Percentiles rank a stretch among this genome's conserved stretches.
phyloP scores from a whole-genome alignment of 192 early-diverging fungal genomes.

The Linderina pennispora region DNA sequence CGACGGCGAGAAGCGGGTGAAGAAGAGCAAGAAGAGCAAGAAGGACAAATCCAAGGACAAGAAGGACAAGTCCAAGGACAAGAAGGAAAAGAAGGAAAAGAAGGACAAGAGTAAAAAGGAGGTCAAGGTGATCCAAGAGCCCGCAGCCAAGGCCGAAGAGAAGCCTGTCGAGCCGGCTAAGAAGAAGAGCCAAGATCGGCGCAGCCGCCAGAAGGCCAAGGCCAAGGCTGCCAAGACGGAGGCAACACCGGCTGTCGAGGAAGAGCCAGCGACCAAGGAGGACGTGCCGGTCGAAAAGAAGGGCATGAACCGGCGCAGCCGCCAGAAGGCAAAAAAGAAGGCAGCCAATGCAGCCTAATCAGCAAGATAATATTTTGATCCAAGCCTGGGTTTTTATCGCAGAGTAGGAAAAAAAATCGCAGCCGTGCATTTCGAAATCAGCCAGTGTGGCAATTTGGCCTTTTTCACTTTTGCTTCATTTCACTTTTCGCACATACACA shows the following conservation, averaged over 20 bases:
- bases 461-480: too few species aligned
- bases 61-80: slow-evolving; percentile 23
- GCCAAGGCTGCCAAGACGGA: not conserved
- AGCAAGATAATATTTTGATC: not conserved
- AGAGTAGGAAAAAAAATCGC: too few species aligned
- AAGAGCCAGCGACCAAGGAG: not conserved
- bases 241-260: not conserved
- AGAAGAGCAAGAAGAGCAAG: slow-evolving; percentile 25
- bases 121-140: slow-evolving; percentile 23
- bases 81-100: slow-evolving; percentile 25
- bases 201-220: not conserved
- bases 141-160: slow-evolving; percentile 9
- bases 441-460: too few species aligned
- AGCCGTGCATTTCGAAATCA: too few species aligned
- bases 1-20: too few species aligned
- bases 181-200: not conserved
- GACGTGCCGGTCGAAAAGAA: not conserved
- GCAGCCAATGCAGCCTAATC: slow-evolving; percentile 2
- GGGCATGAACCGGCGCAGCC: slow-evolving; percentile 29
- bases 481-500: too few species aligned
- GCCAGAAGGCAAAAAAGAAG: slow-evolving; percentile 32
- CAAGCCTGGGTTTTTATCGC: too few species aligned
- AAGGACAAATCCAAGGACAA: slow-evolving; percentile 22
- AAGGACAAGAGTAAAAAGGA: slow-evolving; percentile 13
- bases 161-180: not conserved